phyloP scores from a whole-genome alignment of 176 grass and related monocot species.

The Typha latifolia region DNA sequence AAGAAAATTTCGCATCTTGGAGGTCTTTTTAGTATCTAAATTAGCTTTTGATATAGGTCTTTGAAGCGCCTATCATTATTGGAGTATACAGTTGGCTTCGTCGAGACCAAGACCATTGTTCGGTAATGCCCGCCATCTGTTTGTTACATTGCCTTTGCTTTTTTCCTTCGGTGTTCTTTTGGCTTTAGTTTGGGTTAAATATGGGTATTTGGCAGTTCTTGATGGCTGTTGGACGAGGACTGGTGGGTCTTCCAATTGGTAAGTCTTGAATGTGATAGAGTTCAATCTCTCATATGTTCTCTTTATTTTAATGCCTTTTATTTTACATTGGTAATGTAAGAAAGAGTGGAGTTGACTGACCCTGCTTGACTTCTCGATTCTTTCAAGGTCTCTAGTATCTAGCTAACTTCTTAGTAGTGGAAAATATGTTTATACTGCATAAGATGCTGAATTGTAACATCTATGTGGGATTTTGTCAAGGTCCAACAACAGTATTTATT shows the following conservation, averaged over 20 bases:
- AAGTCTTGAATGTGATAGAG: conserved; percentile 10
- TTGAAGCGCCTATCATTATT: conserved; percentile 58
- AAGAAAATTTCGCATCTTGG: too few species aligned
- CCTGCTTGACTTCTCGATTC: too few species aligned
- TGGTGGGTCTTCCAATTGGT: conserved; percentile 60
- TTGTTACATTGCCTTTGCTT: conserved; percentile 5
- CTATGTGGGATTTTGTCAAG: too few species aligned
- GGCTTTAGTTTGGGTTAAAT: too few species aligned
- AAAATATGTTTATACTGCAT: too few species aligned
- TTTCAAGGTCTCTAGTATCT: too few species aligned
- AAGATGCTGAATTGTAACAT: too few species aligned
- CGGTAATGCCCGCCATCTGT: conserved; percentile 28
- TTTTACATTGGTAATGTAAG: too few species aligned
- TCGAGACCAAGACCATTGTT: conserved; percentile 35
- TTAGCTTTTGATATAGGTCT: conserved; percentile 31
- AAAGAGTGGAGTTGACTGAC: too few species aligned
- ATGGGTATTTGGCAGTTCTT: conserved; percentile 38
- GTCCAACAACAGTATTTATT: too few species aligned
- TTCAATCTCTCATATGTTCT: neutral
- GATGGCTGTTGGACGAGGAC: conserved; percentile 42
- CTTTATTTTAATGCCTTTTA: too few species aligned
- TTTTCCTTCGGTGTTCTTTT: conserved; percentile 11
- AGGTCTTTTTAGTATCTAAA: neutral
- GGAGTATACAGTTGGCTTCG: conserved; percentile 58
- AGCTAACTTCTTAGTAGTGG: too few species aligned